Base-by-base conservation (phyloP, 2,329 filamentous ascomycete genomes). In the Aspergillus ochraceoroseus region DNA sequence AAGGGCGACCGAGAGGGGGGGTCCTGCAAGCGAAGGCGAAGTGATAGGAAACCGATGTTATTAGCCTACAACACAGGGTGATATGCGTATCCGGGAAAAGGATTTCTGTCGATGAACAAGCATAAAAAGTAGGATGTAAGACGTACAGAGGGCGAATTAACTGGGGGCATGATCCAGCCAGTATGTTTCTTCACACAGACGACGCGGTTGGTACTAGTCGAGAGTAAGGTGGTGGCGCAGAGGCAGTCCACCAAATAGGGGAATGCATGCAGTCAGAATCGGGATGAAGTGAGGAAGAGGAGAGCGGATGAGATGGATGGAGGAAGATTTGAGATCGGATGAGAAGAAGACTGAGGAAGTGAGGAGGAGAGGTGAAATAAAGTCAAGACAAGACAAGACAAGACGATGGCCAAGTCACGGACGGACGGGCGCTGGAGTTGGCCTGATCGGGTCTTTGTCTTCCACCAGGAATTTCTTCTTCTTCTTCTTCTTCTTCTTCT, bases 111-210 rank as follows among this genome's bases (percentile, higher is more conserved):
- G n/a, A n/a, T n/a, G n/a, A n/a, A n/a, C n/a, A n/a, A n/a, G n/a
- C n/a, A n/a, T n/a, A n/a, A n/a, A 30, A 41, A 39, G 3, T 41
- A 38, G 41, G 15, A 38, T n/a, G n/a, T n/a, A 22, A 40, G 41
- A 57, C 66, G 47, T 65, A 70, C 67, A 52, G 59, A 61, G 38
- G 66, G 64, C 39, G 65, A 62, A 55, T 68, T 70, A 49, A 59
- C 64, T 49, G 67, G 67, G 49, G 67, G 65, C 64, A 68, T 68
- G 47, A 48, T 52, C 47, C 40, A 34, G 26, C n/a, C n/a, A n/a
- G n/a, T n/a, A n/a, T n/a, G n/a, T 22, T 9, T 22, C 5, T 22
- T 9, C 20, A 5, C 20, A 22, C 20, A 22, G 20, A n/a, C n/a
- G 27, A 27, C 31, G 20, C 9, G 5, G 5, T 33, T 13, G 17